These are phyloP conservation scores for Cinchona pubescens DNA, from an alignment of 257 asterid species.

Conservation along the genomic window DNA sequence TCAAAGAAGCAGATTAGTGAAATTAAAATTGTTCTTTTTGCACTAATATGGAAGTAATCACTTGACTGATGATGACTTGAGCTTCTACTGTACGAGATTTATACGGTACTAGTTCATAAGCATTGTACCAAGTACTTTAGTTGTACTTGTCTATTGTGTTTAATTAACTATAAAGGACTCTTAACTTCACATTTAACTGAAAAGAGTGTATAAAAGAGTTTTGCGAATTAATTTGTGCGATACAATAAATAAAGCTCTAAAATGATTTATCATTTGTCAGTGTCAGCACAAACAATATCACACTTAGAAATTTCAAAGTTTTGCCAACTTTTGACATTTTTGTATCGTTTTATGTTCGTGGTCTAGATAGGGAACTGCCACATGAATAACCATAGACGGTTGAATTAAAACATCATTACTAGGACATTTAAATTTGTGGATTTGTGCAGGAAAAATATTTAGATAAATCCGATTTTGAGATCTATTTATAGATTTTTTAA, in stretches of 20 bases:
- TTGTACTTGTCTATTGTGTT: not conserved
- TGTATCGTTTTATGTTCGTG: not conserved
- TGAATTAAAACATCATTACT: conserved; percentile 4
- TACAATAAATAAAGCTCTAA: no score
- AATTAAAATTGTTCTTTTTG: conserved; percentile 13
- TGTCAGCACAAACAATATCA: no score
- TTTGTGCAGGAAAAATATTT: no score
- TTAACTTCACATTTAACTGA: no score
- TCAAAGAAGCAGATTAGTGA: conserved; percentile 17
- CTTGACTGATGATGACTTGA: conserved; percentile 8
- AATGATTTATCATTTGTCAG: no score
- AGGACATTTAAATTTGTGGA: conserved; percentile 18
- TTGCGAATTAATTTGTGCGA: no score
- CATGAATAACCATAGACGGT: not conserved
- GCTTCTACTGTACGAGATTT: not conserved
- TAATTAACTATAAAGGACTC: no score
- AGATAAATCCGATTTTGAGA: no score
- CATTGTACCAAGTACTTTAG: not conserved
- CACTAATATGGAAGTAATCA: conserved; percentile 19
- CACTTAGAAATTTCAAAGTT: no score
- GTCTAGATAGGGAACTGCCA: not conserved
- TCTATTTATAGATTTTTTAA: no score
- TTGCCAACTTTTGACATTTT: conserved; percentile 2
- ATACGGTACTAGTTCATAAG: not conserved
- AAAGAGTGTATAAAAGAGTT: no score